These are phyloP conservation scores for Sordariomycetes sp. DNA, from an alignment of 2,329 filamentous ascomycete genomes.

Conservation along the genomic window DNA sequence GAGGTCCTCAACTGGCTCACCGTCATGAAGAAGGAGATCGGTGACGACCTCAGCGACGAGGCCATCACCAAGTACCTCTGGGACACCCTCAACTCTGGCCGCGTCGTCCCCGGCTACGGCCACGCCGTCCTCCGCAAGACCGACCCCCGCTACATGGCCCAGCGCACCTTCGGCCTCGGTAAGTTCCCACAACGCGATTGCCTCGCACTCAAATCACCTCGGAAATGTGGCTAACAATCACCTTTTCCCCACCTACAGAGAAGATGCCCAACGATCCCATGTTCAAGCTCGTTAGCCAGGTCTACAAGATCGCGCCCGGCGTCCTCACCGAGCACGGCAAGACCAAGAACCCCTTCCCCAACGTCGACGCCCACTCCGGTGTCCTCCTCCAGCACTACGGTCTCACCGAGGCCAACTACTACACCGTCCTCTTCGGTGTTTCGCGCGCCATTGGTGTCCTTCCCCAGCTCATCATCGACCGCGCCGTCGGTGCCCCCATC, in stretches of 20 bases:
- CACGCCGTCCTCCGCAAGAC: conserved; percentile 99
- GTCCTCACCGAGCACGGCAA: conserved; percentile 99
- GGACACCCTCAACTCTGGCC: conserved; percentile 89
- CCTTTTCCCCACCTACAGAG: conserved; percentile 23
- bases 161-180: conserved; percentile 85
- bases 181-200: neutral
- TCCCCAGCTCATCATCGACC: conserved; percentile 98
- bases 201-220: too few species aligned
- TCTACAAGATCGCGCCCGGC: conserved; percentile 98
- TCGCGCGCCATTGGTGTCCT: conserved; percentile 96
- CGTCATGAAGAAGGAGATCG: conserved; percentile 94
- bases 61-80: conserved; percentile 98
- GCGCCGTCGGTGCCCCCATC: conserved; percentile 89
- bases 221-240: neutral
- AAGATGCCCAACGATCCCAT: conserved; percentile 95
- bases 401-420: conserved; percentile 97
- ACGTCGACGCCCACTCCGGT: conserved; percentile 97
- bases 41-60: conserved; percentile 90
- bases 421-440: conserved; percentile 99
- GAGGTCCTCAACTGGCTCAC: conserved; percentile 98
- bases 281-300: conserved; percentile 99
- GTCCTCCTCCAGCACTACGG: conserved; percentile 99
- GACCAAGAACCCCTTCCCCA: conserved; percentile 99
- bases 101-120: conserved; percentile 95
- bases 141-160: conserved; percentile 94